phyloP scores from a whole-genome alignment of 805 yeast species.

The Torulaspora quercuum region DNA sequence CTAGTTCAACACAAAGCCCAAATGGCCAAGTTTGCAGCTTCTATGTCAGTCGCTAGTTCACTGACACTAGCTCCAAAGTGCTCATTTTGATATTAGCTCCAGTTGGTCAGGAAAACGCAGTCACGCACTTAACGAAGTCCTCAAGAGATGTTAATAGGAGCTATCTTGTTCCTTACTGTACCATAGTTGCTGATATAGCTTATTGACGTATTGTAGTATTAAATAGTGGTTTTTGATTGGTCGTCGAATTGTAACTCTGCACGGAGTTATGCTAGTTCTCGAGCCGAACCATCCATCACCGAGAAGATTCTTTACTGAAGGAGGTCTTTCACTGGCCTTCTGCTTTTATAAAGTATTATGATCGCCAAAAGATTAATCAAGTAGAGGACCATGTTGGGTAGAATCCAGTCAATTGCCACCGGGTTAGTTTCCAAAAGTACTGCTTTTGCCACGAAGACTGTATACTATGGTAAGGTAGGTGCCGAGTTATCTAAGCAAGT shows the following conservation, averaged over 20 bases:
- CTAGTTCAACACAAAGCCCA: no score
- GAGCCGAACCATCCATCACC: slow-evolving; percentile 3
- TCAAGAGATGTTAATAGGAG: no score
- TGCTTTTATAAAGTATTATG: not conserved
- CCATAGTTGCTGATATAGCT: not conserved
- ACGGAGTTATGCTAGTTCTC: slow-evolving; percentile 7
- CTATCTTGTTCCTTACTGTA: no score
- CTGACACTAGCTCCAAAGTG: no score
- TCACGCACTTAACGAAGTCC: no score
- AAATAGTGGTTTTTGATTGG: slow-evolving; percentile 13
- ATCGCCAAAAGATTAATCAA: not conserved
- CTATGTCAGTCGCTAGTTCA: no score
- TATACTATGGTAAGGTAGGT: slow-evolving; percentile 73
- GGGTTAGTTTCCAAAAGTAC: slow-evolving; percentile 30
- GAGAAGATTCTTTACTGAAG: slow-evolving; percentile 5
- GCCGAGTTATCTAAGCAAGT: slow-evolving; percentile 55
- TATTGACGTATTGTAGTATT: not conserved
- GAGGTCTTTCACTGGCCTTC: not conserved
- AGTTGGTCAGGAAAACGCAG: no score
- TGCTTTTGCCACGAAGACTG: slow-evolving; percentile 46
- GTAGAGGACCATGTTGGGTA: slow-evolving; percentile 26
- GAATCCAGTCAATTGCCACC: slow-evolving; percentile 29
- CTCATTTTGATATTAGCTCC: no score
- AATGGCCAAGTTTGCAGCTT: no score
- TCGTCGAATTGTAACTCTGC: slow-evolving; percentile 1